phyloP scores from a whole-genome alignment of 345 rosid species.

The Brassica carinata region DNA sequence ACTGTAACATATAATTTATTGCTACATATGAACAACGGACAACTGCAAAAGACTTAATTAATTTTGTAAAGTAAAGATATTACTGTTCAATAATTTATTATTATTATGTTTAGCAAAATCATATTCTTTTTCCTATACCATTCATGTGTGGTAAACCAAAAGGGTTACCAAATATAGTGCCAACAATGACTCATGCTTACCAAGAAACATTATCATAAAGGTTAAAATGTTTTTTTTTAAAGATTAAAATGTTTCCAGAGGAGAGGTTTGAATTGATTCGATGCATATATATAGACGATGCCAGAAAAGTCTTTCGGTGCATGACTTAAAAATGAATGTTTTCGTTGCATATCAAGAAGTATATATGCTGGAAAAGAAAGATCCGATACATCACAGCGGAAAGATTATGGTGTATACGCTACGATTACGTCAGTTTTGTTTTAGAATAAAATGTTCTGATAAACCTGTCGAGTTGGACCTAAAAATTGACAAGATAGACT shows the following conservation, averaged over 20 bases:
- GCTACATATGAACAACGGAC: neutral
- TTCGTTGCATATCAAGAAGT: neutral
- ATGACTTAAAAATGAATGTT: neutral
- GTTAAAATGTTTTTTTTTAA: no score
- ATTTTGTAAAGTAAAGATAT: neutral
- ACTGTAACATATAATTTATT: neutral
- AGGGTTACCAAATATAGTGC: neutral
- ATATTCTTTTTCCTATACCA: neutral
- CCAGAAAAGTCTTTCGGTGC: neutral
- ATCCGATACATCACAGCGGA: neutral
- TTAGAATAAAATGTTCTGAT: no score
- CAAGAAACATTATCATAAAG: neutral
- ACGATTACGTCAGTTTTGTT: no score
- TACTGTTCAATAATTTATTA: neutral
- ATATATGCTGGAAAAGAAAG: neutral
- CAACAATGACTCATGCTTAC: neutral
- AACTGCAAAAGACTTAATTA: neutral
- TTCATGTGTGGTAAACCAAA: neutral
- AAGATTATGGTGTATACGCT: constrained; percentile 9
- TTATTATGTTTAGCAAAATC: neutral
- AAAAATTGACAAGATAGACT: constrained; percentile 31
- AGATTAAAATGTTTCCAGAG: constrained; percentile 1
- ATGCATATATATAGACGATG: neutral
- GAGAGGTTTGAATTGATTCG: neutral
- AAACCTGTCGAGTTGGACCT: constrained; percentile 44